phyloP scores from a whole-genome alignment of 495 filamentous ascomycete species.

The Hypoxylon crocopeplum region DNA sequence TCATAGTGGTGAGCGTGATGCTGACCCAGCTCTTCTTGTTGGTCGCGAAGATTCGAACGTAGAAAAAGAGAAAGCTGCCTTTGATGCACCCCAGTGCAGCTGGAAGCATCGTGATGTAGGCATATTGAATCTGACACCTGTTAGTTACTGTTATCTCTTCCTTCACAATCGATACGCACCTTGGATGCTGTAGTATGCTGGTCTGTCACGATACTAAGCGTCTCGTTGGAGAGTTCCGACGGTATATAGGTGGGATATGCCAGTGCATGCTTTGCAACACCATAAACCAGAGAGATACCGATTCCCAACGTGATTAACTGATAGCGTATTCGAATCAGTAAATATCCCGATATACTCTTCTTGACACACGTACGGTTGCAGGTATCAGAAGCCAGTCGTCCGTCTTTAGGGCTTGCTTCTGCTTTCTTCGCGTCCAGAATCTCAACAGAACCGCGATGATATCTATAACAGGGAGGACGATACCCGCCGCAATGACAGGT shows the following conservation, averaged over 20 bases:
- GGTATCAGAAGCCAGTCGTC: slow-evolving; percentile 45
- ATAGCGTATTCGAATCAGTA: not conserved
- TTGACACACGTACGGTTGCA: slow-evolving; percentile 24
- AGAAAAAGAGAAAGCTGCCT: slow-evolving; percentile 30
- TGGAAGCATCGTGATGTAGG: not conserved
- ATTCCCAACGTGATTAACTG: slow-evolving; percentile 15
- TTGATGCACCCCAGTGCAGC: slow-evolving; percentile 12
- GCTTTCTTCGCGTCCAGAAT: slow-evolving; percentile 24
- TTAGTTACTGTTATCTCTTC: too few species aligned
- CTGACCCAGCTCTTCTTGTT: not conserved
- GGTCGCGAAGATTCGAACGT: slow-evolving; percentile 23
- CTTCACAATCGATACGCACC: not conserved
- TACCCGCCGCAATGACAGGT: slow-evolving; percentile 8
- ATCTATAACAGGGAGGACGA: slow-evolving; percentile 11
- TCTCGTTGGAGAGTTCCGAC: not conserved
- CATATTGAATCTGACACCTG: not conserved
- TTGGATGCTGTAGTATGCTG: not conserved
- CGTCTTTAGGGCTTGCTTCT: slow-evolving; percentile 30
- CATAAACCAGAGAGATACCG: slow-evolving; percentile 11
- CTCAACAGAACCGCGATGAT: slow-evolving; percentile 20
- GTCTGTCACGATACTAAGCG: not conserved
- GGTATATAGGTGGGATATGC: slow-evolving; percentile 8
- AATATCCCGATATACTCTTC: not conserved
- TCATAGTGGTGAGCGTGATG: slow-evolving; percentile 1
- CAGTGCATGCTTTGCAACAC: slow-evolving; percentile 9